phyloP scores from a whole-genome alignment of 2,329 filamentous ascomycete species.

The Pseudocercospora eumusae region DNA sequence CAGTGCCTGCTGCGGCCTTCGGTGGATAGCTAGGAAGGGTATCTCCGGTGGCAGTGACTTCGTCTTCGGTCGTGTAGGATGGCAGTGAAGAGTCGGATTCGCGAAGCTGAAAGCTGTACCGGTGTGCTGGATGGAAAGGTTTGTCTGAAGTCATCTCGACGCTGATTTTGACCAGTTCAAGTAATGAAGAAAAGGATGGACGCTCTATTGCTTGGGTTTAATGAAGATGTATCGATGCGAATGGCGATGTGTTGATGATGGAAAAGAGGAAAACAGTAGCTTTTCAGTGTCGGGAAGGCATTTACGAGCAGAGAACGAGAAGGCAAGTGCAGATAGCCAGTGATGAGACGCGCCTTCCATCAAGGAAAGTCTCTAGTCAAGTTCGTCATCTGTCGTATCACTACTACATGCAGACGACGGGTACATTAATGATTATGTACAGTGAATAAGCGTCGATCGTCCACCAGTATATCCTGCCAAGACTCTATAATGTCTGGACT shows the following conservation, averaged over 20 bases:
- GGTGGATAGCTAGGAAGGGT: neutral
- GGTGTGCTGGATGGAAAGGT: neutral
- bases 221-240: neutral
- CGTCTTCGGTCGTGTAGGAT: neutral
- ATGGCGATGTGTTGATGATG: neutral
- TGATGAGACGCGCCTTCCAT: neutral
- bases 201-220: neutral
- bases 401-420: slow-evolving; percentile 7
- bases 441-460: neutral
- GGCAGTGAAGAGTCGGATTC: neutral
- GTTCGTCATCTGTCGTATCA: slow-evolving; percentile 6
- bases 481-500: slow-evolving; percentile 2
- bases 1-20: neutral
- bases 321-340: too few species aligned
- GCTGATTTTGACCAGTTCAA: neutral
- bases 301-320: neutral
- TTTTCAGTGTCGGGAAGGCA: neutral
- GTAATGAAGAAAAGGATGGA: neutral
- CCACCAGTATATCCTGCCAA: slow-evolving; percentile 2
- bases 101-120: neutral
- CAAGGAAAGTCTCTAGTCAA: neutral
- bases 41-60: neutral
- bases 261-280: too few species aligned
- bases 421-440: slow-evolving; percentile 1
- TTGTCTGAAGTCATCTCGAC: neutral